Base-by-base conservation (phyloP, 1,284 basidiomycete species). In the Calocybe gambosa region DNA sequence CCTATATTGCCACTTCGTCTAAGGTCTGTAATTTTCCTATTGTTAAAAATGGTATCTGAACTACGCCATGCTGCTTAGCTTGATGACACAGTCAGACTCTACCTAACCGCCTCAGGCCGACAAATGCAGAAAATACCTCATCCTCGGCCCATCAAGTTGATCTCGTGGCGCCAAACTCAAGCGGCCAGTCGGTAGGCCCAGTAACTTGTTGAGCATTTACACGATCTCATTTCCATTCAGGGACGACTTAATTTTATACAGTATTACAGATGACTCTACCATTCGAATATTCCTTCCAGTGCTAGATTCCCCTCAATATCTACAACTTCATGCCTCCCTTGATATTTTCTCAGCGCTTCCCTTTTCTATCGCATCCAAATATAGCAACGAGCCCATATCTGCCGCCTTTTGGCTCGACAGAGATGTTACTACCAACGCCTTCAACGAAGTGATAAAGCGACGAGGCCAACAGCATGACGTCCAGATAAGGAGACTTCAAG, bases 261-360 rank as follows among this genome's bases (percentile, higher is more conserved):
- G 88, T 20, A 70, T 85, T 41, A 90, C 89, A 15, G 71, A 74
- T 13, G 84, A 91, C 58, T 78, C 85, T 3, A 80, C 80, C 2
- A 63, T 94, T 25, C 83, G 92, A 19, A 79, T 96, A 58, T 95
- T 92, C 64, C 71, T 89, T 20, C 87, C 92, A 3, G 87, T 96
- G 15, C 68, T 96, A 19, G 93, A 96, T 64, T 81, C 85, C 20
- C 90, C 91, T 10, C 78, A 85, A 54, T 78, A 82, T 60, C 77
- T 96, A 42, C 91, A 94, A 61, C 76, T 95, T 5, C 89, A 91
- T 61, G 80, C 84, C 10, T 75, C 86, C 1, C 62, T 92, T 39
- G 84, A 89, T 57, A 62, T 80, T 2, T 80, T 71, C 55, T 75
- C 77, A 36, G 74, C 79, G 20, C 56, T 77, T 5, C 71, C 74